Evolutionary conservation across 2,329 filamentous ascomycete species (phyloP), one percentile per base, ranked within the genome.

Genomic region (Lachnellula suecica): DNA sequence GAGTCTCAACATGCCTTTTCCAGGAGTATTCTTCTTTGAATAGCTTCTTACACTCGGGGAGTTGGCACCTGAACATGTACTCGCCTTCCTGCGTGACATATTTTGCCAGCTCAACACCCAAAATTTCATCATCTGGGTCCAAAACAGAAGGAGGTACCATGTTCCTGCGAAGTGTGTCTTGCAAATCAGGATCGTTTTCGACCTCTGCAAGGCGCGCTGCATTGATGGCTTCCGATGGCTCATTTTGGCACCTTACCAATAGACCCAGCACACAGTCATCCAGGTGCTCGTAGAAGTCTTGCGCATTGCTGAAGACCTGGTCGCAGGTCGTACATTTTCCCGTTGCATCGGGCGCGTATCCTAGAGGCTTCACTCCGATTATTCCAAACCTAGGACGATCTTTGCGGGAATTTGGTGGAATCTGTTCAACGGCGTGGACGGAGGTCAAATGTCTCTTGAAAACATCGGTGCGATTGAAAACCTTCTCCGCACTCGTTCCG

Each of bases 11-110:
- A 65, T 99, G 94, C 77, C 99, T 99, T 65, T 85, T 87, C 93
- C 95, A 99, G 70, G 97, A 99, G 63, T 93, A 85, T 40, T 96
- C 88, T 53, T 94, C 94, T 71, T 97, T 97, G 79, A 99, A 99
- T 6, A 99, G 77, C 72, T 99, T 99, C 9, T 88, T 88, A 72
- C 94, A 99, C 37, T 97, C 92, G 1, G 93, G 93, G 4, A 96
- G 92, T 70, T 94, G 96, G 79, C 94, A 99, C 55, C 95, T 85
- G 79, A 87, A 99, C 69, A 97, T 97, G 65, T 93, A 87, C 70
- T 97, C 92, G 63, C 99, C 94, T 70, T 99, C 94, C 71, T 97
- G 93, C 74, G 96, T 97, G 58, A 97, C 90, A 63, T 84, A 89
- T 70, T 95, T 96, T 59, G 74, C 70, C 35, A 97, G 74, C 69